phyloP scores from a whole-genome alignment of 83 land plant genomes.

The Larix sibirica region DNA sequence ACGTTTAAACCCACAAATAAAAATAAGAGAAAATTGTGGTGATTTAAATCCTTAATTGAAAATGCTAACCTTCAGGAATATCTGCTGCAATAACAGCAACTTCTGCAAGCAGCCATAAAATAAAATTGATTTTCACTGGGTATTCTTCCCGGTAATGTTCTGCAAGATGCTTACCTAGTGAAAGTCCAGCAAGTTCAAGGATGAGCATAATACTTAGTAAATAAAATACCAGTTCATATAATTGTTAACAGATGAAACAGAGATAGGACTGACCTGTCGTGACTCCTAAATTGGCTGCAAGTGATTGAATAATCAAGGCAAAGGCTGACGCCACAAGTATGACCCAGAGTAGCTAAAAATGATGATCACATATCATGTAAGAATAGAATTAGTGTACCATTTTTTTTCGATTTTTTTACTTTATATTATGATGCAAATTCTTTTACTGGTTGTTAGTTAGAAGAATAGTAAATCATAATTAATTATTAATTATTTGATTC shows the following conservation, averaged over 20 bases:
- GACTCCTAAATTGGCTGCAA: conserved; percentile 73
- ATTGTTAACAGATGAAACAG: not conserved
- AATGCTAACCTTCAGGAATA: conserved; percentile 40
- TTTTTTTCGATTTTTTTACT: too few relatives aligned
- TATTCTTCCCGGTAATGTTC: conserved; percentile 13
- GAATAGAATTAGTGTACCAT: too few relatives aligned
- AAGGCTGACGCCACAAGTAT: conserved; percentile 58
- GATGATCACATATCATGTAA: too few relatives aligned
- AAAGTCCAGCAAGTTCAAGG: not conserved
- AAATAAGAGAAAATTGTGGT: too few relatives aligned
- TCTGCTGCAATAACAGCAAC: conserved; percentile 34
- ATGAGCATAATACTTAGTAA: not conserved
- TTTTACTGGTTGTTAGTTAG: too few relatives aligned
- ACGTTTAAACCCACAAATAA: too few relatives aligned
- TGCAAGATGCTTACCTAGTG: conserved; percentile 48
- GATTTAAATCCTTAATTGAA: too few relatives aligned
- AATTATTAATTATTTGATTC: too few relatives aligned
- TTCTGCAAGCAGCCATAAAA: conserved; percentile 34
- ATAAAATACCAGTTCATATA: not conserved
- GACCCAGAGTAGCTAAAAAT: conserved; percentile 35
- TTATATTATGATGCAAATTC: too few relatives aligned
- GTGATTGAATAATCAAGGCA: conserved; percentile 68
- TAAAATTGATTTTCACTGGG: conserved; percentile 7
- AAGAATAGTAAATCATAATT: too few relatives aligned
- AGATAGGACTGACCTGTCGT: conserved; percentile 36